These are phyloP conservation scores for Aspergillus transmontanensis DNA, from an alignment of 2,329 filamentous ascomycete genomes.

Conservation along the genomic window DNA sequence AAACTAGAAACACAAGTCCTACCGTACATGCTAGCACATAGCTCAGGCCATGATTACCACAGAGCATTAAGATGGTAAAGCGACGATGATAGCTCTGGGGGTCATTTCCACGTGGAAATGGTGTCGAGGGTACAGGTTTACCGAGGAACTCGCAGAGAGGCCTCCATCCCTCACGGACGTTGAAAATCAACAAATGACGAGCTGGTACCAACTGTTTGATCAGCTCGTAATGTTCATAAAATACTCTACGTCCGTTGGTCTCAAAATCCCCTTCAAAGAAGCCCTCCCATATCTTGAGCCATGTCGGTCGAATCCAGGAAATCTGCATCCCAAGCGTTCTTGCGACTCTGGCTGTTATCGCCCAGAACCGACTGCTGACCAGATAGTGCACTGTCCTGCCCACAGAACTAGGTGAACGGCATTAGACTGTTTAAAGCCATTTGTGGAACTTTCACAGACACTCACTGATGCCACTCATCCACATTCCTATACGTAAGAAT, in stretches of 20 bases:
- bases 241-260: conserved; percentile 4
- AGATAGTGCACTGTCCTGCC: neutral
- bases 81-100: neutral
- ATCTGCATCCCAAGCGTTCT: neutral
- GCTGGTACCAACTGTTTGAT: conserved; percentile 41
- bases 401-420: neutral
- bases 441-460: conserved; percentile 38
- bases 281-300: neutral
- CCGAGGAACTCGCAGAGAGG: conserved; percentile 52
- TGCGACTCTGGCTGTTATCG: neutral
- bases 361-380: neutral
- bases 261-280: neutral
- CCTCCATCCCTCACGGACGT: conserved; percentile 49
- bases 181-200: conserved; percentile 48
- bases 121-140: conserved; percentile 7
- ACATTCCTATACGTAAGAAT: conserved; percentile 26
- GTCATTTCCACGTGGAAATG: neutral
- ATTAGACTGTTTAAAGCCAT: neutral
- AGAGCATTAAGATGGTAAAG: neutral
- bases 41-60: neutral
- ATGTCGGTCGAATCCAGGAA: neutral
- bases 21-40: neutral
- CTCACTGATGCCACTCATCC: conserved; percentile 25
- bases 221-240: conserved; percentile 50
- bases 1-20: neutral